Base-by-base conservation (phyloP, 1,284 basidiomycete species). In the Pascua guehoae region DNA sequence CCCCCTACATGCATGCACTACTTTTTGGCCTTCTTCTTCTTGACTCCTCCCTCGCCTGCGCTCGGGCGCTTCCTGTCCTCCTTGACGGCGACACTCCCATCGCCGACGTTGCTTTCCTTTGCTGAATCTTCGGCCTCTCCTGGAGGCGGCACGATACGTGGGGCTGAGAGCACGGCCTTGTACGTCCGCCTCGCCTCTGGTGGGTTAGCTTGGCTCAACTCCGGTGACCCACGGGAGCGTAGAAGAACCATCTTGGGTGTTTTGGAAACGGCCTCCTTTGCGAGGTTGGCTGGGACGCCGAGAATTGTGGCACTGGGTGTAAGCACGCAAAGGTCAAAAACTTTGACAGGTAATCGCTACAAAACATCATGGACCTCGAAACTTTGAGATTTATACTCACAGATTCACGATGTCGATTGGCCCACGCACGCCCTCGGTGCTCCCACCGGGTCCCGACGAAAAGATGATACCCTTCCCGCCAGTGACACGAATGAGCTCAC, bases 261-360 rank as follows among this genome's bases (percentile, higher is more conserved):
- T 8, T 60, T 56, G 5, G 66, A 65, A 12, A 78, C 57, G 10
- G 74, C 66, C 44, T 77, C 73, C 57, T 73, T 76, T 7, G 76
- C 74, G 9, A 77, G 60, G 62, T 78, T 78, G n/a, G 75, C 71
- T 12, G 75, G 73, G 60, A 78, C 70, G 7, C 76, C 76, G 45
- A 78, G 61, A 43, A 75, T 65, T 8, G 72, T 71, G 5, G 66
- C 75, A 8, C 73, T 75, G 45, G 24, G 7, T 11, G 49, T 45
- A 24, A 47, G 24, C 24, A 7, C 4, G 7, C 4, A 32, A 32
- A 32, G 24, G 24, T 32, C 24, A 32, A 32, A 32, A 3, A 32
- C n/a, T n/a, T n/a, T 8, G 51, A 3, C 5, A 43, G 41, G 9
- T 53, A 12, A 53, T 45, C 36, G n/a, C n/a, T n/a, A n/a, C n/a